phyloP scores from a whole-genome alignment of 495 filamentous ascomycete genomes.

The Penicillium longicatenatum region DNA sequence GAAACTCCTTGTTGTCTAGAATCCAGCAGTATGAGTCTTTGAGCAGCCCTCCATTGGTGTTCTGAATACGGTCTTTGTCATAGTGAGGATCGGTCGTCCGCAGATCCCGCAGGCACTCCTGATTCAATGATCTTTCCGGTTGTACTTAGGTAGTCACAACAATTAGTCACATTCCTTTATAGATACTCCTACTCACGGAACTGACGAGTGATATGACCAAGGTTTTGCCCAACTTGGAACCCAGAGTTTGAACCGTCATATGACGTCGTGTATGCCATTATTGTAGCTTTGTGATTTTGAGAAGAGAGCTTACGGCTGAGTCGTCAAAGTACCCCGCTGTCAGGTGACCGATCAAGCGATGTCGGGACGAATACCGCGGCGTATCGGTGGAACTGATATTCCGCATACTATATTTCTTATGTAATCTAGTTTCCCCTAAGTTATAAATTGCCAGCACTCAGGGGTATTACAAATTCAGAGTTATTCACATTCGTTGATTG shows the following conservation, averaged over 20 bases:
- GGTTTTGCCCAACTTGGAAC: neutral
- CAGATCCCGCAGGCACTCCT: neutral
- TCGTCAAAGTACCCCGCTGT: neutral
- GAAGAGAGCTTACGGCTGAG: neutral
- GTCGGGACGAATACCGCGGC: too few relatives aligned
- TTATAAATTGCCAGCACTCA: too few relatives aligned
- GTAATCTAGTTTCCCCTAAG: too few relatives aligned
- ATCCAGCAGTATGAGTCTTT: constrained; percentile 7
- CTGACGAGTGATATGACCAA: neutral
- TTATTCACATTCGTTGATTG: too few relatives aligned
- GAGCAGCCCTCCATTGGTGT: neutral
- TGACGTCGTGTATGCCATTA: neutral
- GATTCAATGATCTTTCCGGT: neutral
- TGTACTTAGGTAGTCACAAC: neutral
- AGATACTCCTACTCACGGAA: neutral
- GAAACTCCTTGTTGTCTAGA: constrained; percentile 1
- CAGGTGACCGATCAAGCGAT: neutral
- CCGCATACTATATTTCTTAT: neutral
- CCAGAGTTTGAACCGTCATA: neutral
- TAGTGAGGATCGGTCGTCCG: neutral
- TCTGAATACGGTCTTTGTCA: constrained; percentile 1
- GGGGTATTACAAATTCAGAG: too few relatives aligned
- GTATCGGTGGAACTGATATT: neutral
- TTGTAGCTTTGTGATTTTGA: neutral
- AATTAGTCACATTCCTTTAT: neutral